These are phyloP conservation scores for Polygonum aviculare DNA, from an alignment of 148 eudicot genomes.

Conservation along the genomic window DNA sequence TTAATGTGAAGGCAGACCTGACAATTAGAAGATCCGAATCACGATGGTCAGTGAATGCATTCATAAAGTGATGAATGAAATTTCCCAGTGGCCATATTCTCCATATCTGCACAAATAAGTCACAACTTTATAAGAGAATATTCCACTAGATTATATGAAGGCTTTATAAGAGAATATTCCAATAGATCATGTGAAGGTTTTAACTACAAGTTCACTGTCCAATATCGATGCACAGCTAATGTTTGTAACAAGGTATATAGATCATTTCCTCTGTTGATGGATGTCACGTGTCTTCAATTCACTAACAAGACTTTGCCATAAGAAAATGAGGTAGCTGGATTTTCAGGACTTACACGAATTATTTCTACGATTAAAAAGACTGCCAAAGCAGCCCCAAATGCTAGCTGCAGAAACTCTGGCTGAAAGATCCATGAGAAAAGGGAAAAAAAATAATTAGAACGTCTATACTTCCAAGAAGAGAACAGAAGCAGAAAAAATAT, in stretches of 20 bases:
- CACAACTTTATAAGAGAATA: neutral
- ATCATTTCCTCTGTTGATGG: neutral
- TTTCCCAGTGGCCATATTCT: slow-evolving; percentile 89
- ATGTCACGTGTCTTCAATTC: neutral
- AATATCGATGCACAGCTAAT: neutral
- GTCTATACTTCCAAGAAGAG: neutral
- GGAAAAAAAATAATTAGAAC: neutral
- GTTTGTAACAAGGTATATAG: neutral
- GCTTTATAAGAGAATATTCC: neutral
- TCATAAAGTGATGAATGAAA: slow-evolving; percentile 84
- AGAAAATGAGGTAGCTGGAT: neutral
- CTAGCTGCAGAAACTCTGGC: slow-evolving; percentile 84
- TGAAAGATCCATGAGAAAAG: slow-evolving; percentile 21
- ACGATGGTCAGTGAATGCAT: slow-evolving; percentile 97
- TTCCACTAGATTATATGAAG: neutral
- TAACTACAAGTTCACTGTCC: neutral
- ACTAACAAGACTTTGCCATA: neutral
- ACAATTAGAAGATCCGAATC: slow-evolving; percentile 91
- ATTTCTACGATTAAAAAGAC: slow-evolving; percentile 77
- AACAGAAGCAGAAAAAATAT: neutral
- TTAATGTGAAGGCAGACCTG: slow-evolving; percentile 36
- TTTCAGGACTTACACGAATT: slow-evolving; percentile 60
- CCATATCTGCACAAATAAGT: slow-evolving; percentile 65
- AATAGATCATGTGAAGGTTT: neutral
- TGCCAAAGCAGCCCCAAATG: slow-evolving; percentile 96